These are phyloP conservation scores for Daldinia grandis DNA, from an alignment of 495 filamentous ascomycete species.

Conservation along the genomic window DNA sequence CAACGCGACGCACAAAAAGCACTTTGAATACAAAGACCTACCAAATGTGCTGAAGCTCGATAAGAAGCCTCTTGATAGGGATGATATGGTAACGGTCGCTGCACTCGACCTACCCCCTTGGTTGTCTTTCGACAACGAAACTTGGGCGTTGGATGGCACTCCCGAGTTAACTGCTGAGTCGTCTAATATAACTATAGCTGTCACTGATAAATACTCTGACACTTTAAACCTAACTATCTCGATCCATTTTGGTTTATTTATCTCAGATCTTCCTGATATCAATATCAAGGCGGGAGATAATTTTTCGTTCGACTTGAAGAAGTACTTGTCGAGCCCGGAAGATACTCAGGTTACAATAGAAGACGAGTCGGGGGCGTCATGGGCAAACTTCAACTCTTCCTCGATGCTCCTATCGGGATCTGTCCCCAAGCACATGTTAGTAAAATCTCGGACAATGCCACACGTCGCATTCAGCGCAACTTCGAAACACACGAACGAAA, in stretches of 20 bases:
- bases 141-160: constrained; percentile 69
- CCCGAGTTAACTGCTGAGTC: constrained; percentile 64
- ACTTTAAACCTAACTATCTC: constrained; percentile 68
- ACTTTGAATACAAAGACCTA: constrained; percentile 65
- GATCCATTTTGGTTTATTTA: constrained; percentile 62
- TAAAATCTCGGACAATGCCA: constrained; percentile 47
- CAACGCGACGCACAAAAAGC: constrained; percentile 64
- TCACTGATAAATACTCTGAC: constrained; percentile 71
- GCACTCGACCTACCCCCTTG: constrained; percentile 68
- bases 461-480: constrained; percentile 61
- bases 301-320: constrained; percentile 71
- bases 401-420: constrained; percentile 68
- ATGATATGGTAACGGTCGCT: constrained; percentile 58
- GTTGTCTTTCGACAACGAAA: constrained; percentile 72
- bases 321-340: constrained; percentile 59
- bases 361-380: constrained; percentile 61
- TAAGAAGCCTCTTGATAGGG: constrained; percentile 56
- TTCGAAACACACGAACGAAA: constrained; percentile 51
- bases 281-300: constrained; percentile 68
- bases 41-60: constrained; percentile 67
- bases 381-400: constrained; percentile 71
- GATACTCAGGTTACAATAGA: constrained; percentile 65
- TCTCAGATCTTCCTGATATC: constrained; percentile 49
- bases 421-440: constrained; percentile 57
- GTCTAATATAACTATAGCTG: constrained; percentile 70